These are phyloP conservation scores for Puccinia triticina DNA, from an alignment of 1,284 basidiomycete genomes.

Conservation along the genomic window DNA sequence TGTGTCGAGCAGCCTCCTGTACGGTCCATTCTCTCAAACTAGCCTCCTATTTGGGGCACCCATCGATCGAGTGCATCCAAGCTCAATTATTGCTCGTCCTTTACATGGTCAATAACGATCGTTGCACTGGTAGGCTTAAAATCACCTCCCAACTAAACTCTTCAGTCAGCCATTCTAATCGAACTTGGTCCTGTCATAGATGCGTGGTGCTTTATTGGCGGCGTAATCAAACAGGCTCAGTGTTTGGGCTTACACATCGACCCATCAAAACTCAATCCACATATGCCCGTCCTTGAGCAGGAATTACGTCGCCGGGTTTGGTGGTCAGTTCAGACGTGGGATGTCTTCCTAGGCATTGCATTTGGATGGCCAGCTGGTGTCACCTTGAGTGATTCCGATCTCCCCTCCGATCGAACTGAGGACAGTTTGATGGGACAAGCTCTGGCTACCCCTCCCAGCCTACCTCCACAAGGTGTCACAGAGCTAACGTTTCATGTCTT, in stretches of 20 bases:
- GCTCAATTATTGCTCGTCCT: slow-evolving; percentile 37
- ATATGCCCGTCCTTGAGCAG: slow-evolving; percentile 32
- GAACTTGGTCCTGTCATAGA: background rate
- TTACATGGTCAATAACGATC: slow-evolving; percentile 49
- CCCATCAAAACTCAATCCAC: slow-evolving; percentile 34
- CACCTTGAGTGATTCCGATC: slow-evolving; percentile 43
- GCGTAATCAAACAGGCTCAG: slow-evolving; percentile 48
- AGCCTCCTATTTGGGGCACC: slow-evolving; percentile 47
- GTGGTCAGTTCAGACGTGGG: slow-evolving; percentile 51
- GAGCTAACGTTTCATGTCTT: slow-evolving; percentile 45
- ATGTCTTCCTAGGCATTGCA: slow-evolving; percentile 43
- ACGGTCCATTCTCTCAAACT: slow-evolving; percentile 45
- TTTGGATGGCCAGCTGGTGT: slow-evolving; percentile 51
- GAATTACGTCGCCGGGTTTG: slow-evolving; percentile 45
- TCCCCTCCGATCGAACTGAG: slow-evolving; percentile 38
- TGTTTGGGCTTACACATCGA: slow-evolving; percentile 51
- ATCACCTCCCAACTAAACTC: background rate
- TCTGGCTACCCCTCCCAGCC: background rate
- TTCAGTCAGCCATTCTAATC: background rate
- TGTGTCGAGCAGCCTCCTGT: slow-evolving; percentile 32
- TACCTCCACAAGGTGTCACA: slow-evolving; percentile 38
- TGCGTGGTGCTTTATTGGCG: slow-evolving; percentile 50
- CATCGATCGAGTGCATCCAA: slow-evolving; percentile 48
- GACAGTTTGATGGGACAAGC: slow-evolving; percentile 43
- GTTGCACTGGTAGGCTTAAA: slow-evolving; percentile 45